Conservation (phyloP, 371 early-diverging fungal species). For the Blakeslea trispora region DNA sequence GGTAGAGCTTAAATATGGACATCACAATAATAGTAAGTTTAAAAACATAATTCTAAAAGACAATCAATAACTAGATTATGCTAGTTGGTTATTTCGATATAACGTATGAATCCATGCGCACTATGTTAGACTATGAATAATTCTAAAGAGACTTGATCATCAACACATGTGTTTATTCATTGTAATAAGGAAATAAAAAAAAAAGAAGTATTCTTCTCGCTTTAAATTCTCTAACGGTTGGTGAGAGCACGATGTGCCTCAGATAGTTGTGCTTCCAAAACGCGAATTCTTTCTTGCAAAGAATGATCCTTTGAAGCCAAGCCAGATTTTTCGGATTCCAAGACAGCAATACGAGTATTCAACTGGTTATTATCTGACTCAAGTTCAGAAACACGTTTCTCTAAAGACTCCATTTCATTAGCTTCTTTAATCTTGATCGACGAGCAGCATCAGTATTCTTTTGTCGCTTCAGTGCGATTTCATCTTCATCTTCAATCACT, state of each 20-base stretch:
- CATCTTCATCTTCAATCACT: constrained; percentile 44
- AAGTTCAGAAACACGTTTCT: constrained; percentile 72
- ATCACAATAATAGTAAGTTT: constrained; percentile 48
- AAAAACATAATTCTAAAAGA: neutral
- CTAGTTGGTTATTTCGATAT: constrained; percentile 49
- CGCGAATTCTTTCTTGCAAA: constrained; percentile 65
- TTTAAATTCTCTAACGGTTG: neutral
- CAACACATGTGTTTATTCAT: no score
- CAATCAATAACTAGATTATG: constrained; percentile 5
- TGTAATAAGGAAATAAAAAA: no score
- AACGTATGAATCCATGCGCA: constrained; percentile 27
- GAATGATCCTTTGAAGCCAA: constrained; percentile 65
- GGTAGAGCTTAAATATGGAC: constrained; percentile 32
- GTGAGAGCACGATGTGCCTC: constrained; percentile 67
- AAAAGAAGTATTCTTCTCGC: no score
- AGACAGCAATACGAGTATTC: constrained; percentile 68
- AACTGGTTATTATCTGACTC: constrained; percentile 75
- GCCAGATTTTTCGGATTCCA: constrained; percentile 71
- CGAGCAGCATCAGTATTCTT: constrained; percentile 96
- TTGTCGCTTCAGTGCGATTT: constrained; percentile 74
- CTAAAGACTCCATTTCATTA: constrained; percentile 83
- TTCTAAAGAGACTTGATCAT: no score
- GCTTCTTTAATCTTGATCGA: constrained; percentile 87
- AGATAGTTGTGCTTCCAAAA: constrained; percentile 70
- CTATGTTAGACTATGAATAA: neutral